phyloP scores from a whole-genome alignment of 768 basidiomycete species.

The Tylopilus vinaceipallidus region DNA sequence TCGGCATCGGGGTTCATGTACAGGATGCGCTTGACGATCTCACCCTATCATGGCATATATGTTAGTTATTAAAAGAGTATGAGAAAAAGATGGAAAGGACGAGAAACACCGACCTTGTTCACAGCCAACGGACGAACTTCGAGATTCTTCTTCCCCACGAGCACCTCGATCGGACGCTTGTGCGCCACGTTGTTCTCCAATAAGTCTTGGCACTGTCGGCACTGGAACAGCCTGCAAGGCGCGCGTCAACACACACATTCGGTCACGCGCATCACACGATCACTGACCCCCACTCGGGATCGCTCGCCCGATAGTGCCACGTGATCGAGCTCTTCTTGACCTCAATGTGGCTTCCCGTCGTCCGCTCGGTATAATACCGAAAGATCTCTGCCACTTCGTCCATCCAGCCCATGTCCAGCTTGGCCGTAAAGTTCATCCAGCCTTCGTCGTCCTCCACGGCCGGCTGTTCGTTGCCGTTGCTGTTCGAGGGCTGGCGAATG shows the following conservation, averaged over 20 bases:
- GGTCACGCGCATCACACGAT: neutral
- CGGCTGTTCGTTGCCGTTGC: conserved; percentile 14
- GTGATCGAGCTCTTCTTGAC: conserved; percentile 97
- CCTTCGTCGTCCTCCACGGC: conserved; percentile 22
- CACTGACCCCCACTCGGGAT: conserved; percentile 94
- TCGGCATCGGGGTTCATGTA: conserved; percentile 93
- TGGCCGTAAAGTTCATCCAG: conserved; percentile 90
- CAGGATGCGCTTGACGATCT: conserved; percentile 93
- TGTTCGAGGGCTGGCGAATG: conserved; percentile 65
- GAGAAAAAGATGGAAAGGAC: neutral
- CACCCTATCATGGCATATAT: conserved; percentile 62
- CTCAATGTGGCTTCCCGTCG: conserved; percentile 95
- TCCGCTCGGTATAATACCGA: conserved; percentile 94
- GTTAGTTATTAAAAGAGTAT: neutral
- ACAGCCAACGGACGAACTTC: conserved; percentile 94
- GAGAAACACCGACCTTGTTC: conserved; percentile 67
- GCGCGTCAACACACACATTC: too few relatives aligned
- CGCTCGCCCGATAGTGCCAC: conserved; percentile 92
- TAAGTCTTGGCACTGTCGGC: conserved; percentile 94
- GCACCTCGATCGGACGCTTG: conserved; percentile 93
- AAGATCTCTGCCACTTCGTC: conserved; percentile 93
- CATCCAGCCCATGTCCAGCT: conserved; percentile 98
- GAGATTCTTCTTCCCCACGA: conserved; percentile 97
- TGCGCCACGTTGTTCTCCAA: conserved; percentile 92
- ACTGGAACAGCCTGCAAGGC: conserved; percentile 73